These are phyloP conservation scores for Pseudogymnoascus sp. DNA, from an alignment of 2,329 filamentous ascomycete species.

Conservation along the genomic window DNA sequence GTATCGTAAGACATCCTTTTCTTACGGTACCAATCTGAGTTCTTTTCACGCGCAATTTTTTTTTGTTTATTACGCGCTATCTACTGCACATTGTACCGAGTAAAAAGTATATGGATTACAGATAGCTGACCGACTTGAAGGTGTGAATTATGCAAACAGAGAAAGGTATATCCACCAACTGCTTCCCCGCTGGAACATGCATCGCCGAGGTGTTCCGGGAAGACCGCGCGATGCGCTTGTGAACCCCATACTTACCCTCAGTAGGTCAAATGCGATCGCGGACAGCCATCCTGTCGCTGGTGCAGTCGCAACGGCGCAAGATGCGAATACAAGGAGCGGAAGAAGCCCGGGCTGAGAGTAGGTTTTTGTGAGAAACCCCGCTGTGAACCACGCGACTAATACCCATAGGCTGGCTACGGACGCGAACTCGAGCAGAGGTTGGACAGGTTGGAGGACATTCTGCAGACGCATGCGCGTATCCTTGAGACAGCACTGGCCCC, in stretches of 20 bases:
- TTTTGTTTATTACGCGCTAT: slow-evolving; percentile 12
- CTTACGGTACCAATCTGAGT: slow-evolving; percentile 13
- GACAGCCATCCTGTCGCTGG: slow-evolving; percentile 63
- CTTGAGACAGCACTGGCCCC: slow-evolving; percentile 49
- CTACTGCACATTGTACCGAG: slow-evolving; percentile 13
- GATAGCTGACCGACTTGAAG: slow-evolving; percentile 35
- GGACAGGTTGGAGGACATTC: slow-evolving; percentile 58
- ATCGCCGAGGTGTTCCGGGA: neutral
- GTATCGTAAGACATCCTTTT: slow-evolving; percentile 37
- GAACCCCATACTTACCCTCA: slow-evolving; percentile 8
- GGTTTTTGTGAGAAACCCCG: neutral
- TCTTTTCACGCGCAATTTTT: slow-evolving; percentile 13
- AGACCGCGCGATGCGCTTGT: neutral
- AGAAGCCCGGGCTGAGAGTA: slow-evolving; percentile 49
- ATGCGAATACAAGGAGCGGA: slow-evolving; percentile 61
- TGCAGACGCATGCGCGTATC: slow-evolving; percentile 57
- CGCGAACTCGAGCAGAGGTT: slow-evolving; percentile 65
- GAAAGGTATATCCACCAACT: slow-evolving; percentile 52
- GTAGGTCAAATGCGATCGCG: slow-evolving; percentile 66
- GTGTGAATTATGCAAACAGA: slow-evolving; percentile 70
- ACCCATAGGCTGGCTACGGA: slow-evolving; percentile 53
- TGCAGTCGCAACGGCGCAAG: slow-evolving; percentile 53
- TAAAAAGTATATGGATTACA: slow-evolving; percentile 16
- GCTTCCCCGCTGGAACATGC: neutral
- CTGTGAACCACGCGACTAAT: neutral